Conservation (phyloP, 1,284 basidiomycete genomes). For the Puccinia horiana region DNA sequence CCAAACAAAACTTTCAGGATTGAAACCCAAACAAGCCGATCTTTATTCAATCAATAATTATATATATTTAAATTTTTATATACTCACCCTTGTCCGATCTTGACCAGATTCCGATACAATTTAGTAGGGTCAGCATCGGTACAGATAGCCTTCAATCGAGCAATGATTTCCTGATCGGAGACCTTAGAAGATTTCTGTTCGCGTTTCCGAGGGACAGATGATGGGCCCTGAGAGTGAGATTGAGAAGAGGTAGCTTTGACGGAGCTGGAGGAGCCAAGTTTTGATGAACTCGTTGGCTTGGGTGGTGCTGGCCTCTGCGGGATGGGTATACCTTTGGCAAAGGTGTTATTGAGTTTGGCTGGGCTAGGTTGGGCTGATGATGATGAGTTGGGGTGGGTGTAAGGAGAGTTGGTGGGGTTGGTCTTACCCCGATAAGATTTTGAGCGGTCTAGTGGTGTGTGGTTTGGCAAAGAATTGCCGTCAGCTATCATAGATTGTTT, state of each 20-base stretch:
- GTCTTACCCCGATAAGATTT: slow-evolving; percentile 52
- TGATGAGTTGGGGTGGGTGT: slow-evolving; percentile 59
- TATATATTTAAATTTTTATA: too few relatives aligned
- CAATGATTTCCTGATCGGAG: slow-evolving; percentile 80
- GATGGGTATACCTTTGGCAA: slow-evolving; percentile 39
- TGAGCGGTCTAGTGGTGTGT: slow-evolving; percentile 50
- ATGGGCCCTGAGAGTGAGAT: slow-evolving; percentile 58
- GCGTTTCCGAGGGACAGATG: slow-evolving; percentile 54
- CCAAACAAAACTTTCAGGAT: slow-evolving; percentile 48
- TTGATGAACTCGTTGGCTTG: slow-evolving; percentile 40
- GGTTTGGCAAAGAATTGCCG: neutral
- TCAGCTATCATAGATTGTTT: slow-evolving; percentile 49
- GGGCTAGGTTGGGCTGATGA: slow-evolving; percentile 37
- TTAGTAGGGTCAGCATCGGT: slow-evolving; percentile 95
- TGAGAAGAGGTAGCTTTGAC: slow-evolving; percentile 62
- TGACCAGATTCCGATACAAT: slow-evolving; percentile 85
- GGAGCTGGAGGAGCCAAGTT: slow-evolving; percentile 53
- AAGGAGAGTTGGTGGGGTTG: slow-evolving; percentile 51
- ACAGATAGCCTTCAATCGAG: slow-evolving; percentile 87
- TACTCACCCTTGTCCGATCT: slow-evolving; percentile 92
- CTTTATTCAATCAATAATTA: too few relatives aligned
- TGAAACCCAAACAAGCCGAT: too few relatives aligned
- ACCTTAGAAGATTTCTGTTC: slow-evolving; percentile 61
- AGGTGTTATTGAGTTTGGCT: slow-evolving; percentile 38
- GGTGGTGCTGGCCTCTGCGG: slow-evolving; percentile 46